Evolutionary conservation across 2,329 filamentous ascomycete species (phyloP).

Genomic region (Cladorrhinum sp.): DNA sequence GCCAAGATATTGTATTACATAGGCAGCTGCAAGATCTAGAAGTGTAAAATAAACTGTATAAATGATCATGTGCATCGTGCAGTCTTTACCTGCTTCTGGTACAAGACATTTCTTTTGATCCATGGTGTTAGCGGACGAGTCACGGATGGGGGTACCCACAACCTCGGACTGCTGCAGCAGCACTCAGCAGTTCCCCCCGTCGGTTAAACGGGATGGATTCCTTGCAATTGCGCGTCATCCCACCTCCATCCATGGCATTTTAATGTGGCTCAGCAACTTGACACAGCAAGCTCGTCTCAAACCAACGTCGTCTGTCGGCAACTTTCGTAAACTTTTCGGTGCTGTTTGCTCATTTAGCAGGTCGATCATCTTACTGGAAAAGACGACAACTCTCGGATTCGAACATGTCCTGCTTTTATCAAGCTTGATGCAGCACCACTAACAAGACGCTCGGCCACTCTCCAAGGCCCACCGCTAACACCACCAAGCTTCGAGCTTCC

Average conservation of each 20-base stretch:
- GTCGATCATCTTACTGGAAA: not conserved
- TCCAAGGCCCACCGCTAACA: not conserved
- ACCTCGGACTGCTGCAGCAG: constrained; percentile 7
- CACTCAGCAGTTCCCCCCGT: constrained; percentile 6
- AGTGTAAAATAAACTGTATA: constrained; percentile 22
- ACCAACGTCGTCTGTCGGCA: not conserved
- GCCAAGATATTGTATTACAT: constrained; percentile 11
- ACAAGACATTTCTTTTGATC: too few relatives aligned
- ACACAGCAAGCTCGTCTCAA: constrained; percentile 2
- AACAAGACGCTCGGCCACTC: not conserved
- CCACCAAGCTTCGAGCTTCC: not conserved
- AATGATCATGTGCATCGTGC: constrained; percentile 2
- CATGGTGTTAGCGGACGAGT: too few relatives aligned
- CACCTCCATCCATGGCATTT: not conserved
- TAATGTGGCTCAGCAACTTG: constrained; percentile 16
- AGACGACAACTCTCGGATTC: not conserved
- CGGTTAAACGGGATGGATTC: constrained; percentile 14
- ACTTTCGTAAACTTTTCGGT: not conserved
- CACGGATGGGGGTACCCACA: constrained; percentile 1
- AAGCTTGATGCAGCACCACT: not conserved
- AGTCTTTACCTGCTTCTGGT: not conserved
- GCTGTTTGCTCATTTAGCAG: not conserved
- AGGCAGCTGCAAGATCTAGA: constrained; percentile 14
- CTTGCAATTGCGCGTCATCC: constrained; percentile 16
- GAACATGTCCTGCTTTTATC: constrained; percentile 6